Base-by-base conservation (phyloP, 2,329 filamentous ascomycete genomes). In the Teratosphaeria epicoccoides region DNA sequence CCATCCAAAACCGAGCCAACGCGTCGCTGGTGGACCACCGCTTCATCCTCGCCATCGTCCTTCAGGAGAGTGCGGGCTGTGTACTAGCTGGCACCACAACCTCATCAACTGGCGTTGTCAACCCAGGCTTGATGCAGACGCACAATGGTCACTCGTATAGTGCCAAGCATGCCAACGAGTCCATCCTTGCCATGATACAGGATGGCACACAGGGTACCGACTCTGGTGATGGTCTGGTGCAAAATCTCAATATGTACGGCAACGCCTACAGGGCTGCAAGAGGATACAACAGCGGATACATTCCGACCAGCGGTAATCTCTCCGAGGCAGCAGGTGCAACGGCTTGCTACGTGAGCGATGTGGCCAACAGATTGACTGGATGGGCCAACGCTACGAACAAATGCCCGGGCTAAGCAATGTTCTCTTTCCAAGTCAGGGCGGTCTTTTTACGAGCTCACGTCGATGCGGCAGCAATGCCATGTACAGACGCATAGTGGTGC, bases 291-390 rank as follows among this genome's bases (percentile, higher is more conserved):
- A 71, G 68, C 22, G 74, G 74, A 14, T 59, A 56, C n/a, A 53
- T 59, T 1, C 57, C 59, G 6, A 54, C 53, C 9, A 65, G 61
- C 49, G 66, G 63, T 25, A 68, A 76, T 55, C 57, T 76, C 20
- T 66, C 68, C 29, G 65, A 68, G 46, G 67, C 75, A 4, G 71
- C 71, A 29, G 67, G 74, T 59, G 70, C 68, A 5, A 75, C 74
- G 10, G 71, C 71, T 52, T 78, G 76, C 66, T 79, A 79, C 59
- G 67, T 71, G 22, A 70, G 65, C 14, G 76, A 79, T 56, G 65
- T 78, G 57, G 76, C 76, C 47, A 76, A 76, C 59, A 67, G 73
- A 45, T 65, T 76, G 50, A 65, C 67, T 6, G 69, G 72, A 20
- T 74, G 71, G 71, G 63, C 64, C 33, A 53, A 59, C 28, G 61